Conservation (phyloP, 306 rosid species). For the Vachellia pachyceras region DNA sequence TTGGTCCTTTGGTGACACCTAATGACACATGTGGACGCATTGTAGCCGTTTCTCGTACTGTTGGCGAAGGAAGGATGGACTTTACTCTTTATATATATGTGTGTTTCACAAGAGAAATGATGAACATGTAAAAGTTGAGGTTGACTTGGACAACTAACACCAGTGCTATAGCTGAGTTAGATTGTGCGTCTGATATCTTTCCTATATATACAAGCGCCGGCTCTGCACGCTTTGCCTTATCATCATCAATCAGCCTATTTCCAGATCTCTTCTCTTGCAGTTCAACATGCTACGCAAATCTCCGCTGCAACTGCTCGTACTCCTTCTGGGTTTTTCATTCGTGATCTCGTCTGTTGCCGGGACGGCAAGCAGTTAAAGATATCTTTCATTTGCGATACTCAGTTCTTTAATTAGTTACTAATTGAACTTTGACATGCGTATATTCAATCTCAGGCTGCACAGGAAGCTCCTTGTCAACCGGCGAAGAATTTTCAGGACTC, state of each 20-base stretch:
- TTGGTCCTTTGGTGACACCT: neutral
- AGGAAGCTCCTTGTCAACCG: slow-evolving; percentile 45
- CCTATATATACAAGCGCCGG: slow-evolving; percentile 25
- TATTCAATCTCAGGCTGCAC: neutral
- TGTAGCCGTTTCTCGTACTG: neutral
- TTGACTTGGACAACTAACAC: slow-evolving; percentile 23
- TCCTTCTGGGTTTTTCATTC: slow-evolving; percentile 40
- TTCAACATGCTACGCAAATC: slow-evolving; percentile 39
- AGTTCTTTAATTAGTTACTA: neutral
- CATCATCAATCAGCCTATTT: neutral
- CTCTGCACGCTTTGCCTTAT: slow-evolving; percentile 5
- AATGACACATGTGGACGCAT: neutral
- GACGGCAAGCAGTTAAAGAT: slow-evolving; percentile 52
- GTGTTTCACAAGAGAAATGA: neutral
- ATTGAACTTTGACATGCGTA: neutral
- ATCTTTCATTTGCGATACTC: neutral
- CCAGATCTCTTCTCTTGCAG: neutral
- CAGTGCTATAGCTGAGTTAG: too few species aligned
- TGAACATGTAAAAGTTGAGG: slow-evolving; percentile 1
- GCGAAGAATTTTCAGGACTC: slow-evolving; percentile 2
- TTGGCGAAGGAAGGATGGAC: neutral
- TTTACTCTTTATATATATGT: slow-evolving; percentile 3
- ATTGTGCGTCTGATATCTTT: neutral
- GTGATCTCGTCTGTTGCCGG: slow-evolving; percentile 29
- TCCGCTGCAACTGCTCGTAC: neutral